These are phyloP conservation scores for Aspergillus sp. DNA, from an alignment of 2,329 filamentous ascomycete species.

Conservation along the genomic window DNA sequence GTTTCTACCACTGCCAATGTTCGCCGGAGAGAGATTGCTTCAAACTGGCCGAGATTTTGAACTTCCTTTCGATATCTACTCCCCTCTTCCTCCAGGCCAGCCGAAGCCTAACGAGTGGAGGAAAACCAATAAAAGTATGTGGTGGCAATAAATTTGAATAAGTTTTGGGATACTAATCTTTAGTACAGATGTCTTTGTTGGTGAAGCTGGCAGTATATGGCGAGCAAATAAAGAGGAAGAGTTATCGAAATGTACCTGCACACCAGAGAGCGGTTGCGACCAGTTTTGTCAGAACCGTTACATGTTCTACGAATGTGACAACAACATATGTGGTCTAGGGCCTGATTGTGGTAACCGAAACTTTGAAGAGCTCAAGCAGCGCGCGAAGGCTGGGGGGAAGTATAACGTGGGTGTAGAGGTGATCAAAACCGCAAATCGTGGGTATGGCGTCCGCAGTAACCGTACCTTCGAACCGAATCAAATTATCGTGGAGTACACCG, in stretches of 20 bases:
- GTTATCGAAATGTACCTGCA: slow-evolving; percentile 77
- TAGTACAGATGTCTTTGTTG: slow-evolving; percentile 79
- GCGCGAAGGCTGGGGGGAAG: slow-evolving; percentile 75
- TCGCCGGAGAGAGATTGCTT: slow-evolving; percentile 69
- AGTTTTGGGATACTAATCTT: slow-evolving; percentile 29
- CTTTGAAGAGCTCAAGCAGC: slow-evolving; percentile 75
- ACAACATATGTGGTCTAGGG: slow-evolving; percentile 80
- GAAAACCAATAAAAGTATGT: slow-evolving; percentile 85
- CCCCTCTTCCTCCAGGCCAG: slow-evolving; percentile 79
- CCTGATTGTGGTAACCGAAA: slow-evolving; percentile 82
- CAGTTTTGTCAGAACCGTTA: slow-evolving; percentile 91
- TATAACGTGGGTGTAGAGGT: slow-evolving; percentile 95
- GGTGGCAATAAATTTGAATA: background rate
- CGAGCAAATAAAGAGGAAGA: slow-evolving; percentile 74
- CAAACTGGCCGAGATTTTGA: slow-evolving; percentile 78
- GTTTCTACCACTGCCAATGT: slow-evolving; percentile 74
- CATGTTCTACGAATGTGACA: slow-evolving; percentile 97
- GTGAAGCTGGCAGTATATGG: slow-evolving; percentile 77
- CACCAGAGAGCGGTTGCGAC: slow-evolving; percentile 74
- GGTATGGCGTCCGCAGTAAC: slow-evolving; percentile 88
- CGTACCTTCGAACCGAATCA: slow-evolving; percentile 83
- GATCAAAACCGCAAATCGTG: slow-evolving; percentile 82
- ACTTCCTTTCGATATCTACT: slow-evolving; percentile 85
- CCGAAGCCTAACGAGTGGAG: slow-evolving; percentile 92
- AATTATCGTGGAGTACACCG: slow-evolving; percentile 98